These are phyloP conservation scores for Fraxinus latifolia DNA, from an alignment of 305 asterid species.

Conservation along the genomic window DNA sequence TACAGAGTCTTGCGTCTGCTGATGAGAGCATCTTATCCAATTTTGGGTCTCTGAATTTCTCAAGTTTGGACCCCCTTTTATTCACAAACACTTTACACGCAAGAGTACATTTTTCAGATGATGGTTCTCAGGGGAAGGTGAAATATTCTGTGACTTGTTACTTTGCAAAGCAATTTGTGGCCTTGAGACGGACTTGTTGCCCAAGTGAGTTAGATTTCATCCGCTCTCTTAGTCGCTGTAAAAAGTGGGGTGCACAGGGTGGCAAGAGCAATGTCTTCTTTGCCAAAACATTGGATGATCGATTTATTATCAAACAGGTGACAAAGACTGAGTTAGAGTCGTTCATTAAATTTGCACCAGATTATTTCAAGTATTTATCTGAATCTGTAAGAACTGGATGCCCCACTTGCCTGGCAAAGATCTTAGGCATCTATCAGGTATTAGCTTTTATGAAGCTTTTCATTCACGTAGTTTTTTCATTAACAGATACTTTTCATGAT, in stretches of 20 bases:
- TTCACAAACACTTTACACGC: slow-evolving; percentile 47
- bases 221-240: slow-evolving; percentile 83
- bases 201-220: slow-evolving; percentile 65
- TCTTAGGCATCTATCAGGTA: slow-evolving; percentile 93
- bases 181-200: slow-evolving; percentile 59
- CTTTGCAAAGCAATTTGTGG: slow-evolving; percentile 67
- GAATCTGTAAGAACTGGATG: slow-evolving; percentile 62
- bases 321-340: slow-evolving; percentile 85
- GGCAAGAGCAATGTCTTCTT: slow-evolving; percentile 88
- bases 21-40: slow-evolving; percentile 46
- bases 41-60: slow-evolving; percentile 45
- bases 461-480: not conserved
- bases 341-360: slow-evolving; percentile 66
- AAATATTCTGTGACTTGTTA: slow-evolving; percentile 76
- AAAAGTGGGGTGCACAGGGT: slow-evolving; percentile 94
- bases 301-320: slow-evolving; percentile 84
- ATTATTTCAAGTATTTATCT: slow-evolving; percentile 69
- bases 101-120: slow-evolving; percentile 61
- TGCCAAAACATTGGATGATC: slow-evolving; percentile 80
- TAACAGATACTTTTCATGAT: not conserved
- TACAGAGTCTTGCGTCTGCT: slow-evolving; percentile 39
- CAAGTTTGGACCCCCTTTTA: slow-evolving; percentile 49
- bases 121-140: slow-evolving; percentile 68
- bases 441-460: slow-evolving; percentile 6
- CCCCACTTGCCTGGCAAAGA: slow-evolving; percentile 85